Conservation (phyloP, 2,329 filamentous ascomycete species). For the Juglanconis oblonga region DNA sequence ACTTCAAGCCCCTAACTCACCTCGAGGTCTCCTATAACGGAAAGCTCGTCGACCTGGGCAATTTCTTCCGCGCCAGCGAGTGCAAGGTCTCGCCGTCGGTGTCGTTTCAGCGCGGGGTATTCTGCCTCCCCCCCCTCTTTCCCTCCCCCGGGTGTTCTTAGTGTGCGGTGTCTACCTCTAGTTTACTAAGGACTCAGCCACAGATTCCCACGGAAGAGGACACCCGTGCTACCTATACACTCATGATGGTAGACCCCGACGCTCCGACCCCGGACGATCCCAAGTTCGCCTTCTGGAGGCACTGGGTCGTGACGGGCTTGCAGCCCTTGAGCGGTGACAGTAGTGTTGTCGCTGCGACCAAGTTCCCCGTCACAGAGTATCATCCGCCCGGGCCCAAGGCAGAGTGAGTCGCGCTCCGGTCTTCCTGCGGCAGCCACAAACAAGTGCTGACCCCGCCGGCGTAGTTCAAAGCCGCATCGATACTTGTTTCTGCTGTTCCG, state of each 20-base stretch:
- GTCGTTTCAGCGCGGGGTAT: conserved; percentile 32
- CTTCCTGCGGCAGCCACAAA: too few relatives aligned
- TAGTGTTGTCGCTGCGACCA: conserved; percentile 26
- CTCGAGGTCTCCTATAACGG: conserved; percentile 32
- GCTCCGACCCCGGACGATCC: conserved; percentile 53
- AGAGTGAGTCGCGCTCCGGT: conserved; percentile 32
- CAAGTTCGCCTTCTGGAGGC: conserved; percentile 54
- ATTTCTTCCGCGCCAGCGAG: conserved; percentile 34
- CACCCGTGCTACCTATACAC: conserved; percentile 35
- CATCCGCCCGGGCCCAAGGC: conserved; percentile 44
- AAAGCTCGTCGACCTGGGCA: conserved; percentile 26
- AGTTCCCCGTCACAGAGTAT: conserved; percentile 38
- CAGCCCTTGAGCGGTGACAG: conserved; percentile 27
- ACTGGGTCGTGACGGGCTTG: conserved; percentile 47
- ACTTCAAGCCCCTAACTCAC: conserved; percentile 39
- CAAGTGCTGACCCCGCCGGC: background rate
- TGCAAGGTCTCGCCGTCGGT: conserved; percentile 35
- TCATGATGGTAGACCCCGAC: conserved; percentile 52
- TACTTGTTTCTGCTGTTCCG: conserved; percentile 44
- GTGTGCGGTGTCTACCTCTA: background rate
- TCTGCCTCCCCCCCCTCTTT: too few relatives aligned
- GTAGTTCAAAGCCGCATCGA: conserved; percentile 45
- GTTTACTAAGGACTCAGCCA: too few relatives aligned
- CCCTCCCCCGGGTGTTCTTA: background rate
- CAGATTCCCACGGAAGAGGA: conserved; percentile 4